These are phyloP conservation scores for Apophysomyces variabilis DNA, from an alignment of 371 early-diverging fungal species.

Conservation along the genomic window DNA sequence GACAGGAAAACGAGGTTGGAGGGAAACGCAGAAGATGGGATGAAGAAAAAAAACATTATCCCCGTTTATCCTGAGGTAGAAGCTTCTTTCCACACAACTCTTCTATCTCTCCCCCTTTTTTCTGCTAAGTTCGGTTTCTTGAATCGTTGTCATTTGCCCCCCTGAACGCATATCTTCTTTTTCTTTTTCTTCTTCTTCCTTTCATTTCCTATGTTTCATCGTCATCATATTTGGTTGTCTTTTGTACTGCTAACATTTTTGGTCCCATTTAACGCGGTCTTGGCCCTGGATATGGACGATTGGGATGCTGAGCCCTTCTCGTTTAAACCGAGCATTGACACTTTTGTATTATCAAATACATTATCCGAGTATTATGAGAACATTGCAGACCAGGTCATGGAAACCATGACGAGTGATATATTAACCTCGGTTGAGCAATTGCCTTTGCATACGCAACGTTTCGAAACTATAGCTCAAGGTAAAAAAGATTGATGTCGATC, in stretches of 20 bases:
- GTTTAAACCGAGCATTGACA: slow-evolving; percentile 6
- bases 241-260: slow-evolving; percentile 1
- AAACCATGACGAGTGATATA: slow-evolving; percentile 32
- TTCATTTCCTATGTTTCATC: not conserved
- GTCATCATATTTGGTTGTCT: slow-evolving; percentile 4
- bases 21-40: not conserved
- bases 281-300: not conserved
- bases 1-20: not conserved
- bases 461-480: slow-evolving; percentile 11
- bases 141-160: not conserved
- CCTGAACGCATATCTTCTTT: not conserved
- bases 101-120: slow-evolving; percentile 2
- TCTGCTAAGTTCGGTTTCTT: not conserved
- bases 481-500: not conserved
- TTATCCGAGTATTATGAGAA: slow-evolving; percentile 52
- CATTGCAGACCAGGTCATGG: slow-evolving; percentile 52
- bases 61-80: not conserved
- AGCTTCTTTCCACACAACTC: slow-evolving; percentile 4
- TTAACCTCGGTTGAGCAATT: slow-evolving; percentile 33
- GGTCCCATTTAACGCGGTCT: not conserved
- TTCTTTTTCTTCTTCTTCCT: not conserved
- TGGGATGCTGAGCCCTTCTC: not conserved
- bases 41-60: not conserved
- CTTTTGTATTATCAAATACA: slow-evolving; percentile 23
- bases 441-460: slow-evolving; percentile 20